Percentiles rank a stretch among this genome's conserved stretches.
phyloP scores from a whole-genome alignment of 441 rosid species.

The Populus trichocarpa region DNA sequence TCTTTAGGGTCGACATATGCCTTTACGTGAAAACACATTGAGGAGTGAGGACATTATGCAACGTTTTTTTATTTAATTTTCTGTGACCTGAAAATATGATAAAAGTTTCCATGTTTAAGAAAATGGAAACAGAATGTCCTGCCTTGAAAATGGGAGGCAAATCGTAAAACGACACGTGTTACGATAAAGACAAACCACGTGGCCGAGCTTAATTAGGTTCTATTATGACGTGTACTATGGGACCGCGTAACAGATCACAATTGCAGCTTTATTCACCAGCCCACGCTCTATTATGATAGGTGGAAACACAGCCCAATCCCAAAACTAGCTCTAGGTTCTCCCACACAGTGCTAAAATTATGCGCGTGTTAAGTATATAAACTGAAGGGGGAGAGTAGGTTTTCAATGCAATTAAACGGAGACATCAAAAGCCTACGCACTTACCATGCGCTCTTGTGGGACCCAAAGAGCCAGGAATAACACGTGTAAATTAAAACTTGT shows the following conservation, averaged over 20 bases:
- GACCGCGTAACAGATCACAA: slow-evolving; percentile 35
- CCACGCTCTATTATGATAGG: not conserved
- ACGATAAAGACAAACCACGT: slow-evolving; percentile 39
- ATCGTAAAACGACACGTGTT: slow-evolving; percentile 36
- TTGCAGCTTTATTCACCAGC: not conserved
- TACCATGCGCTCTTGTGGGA: slow-evolving; percentile 22
- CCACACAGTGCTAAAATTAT: not conserved
- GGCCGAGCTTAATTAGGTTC: slow-evolving; percentile 34
- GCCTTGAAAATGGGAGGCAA: slow-evolving; percentile 27
- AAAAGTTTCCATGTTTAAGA: slow-evolving; percentile 14
- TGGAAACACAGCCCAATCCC: not conserved
- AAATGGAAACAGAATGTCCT: slow-evolving; percentile 28
- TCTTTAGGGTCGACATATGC: not conserved
- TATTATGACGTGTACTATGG: slow-evolving; percentile 27
- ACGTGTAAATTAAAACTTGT: slow-evolving; percentile 10
- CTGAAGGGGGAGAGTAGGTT: not conserved
- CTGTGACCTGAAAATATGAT: not conserved
- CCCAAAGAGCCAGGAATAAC: slow-evolving; percentile 22
- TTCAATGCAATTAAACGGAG: slow-evolving; percentile 7
- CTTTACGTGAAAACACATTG: too few species aligned
- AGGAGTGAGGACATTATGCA: not conserved
- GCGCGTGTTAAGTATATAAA: slow-evolving; percentile 4
- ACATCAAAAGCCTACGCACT: slow-evolving; percentile 5
- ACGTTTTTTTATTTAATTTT: not conserved
- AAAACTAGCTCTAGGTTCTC: not conserved